Evolutionary conservation across 1,139 yeast genomes (phyloP).

Genomic region (Blastobotrys arbuscula): DNA sequence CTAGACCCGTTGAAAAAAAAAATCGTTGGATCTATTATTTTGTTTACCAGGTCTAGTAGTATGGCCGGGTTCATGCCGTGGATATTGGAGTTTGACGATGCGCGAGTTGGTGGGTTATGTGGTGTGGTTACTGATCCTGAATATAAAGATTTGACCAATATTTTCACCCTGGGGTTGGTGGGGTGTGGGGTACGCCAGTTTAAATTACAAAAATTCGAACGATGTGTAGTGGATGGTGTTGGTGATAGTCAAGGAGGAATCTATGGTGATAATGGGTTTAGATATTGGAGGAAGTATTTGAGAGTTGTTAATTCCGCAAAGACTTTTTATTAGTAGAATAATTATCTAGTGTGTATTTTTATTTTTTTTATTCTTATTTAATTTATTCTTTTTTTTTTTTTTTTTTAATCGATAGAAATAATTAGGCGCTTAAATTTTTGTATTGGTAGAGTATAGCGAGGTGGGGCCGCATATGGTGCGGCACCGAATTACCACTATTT

Average conservation of each 20-base stretch:
- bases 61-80: slow-evolving; percentile 51
- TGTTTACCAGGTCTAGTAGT: slow-evolving; percentile 47
- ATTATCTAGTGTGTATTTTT: background rate
- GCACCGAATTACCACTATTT: too few relatives aligned
- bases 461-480: too few relatives aligned
- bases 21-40: slow-evolving; percentile 50
- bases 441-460: too few relatives aligned
- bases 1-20: slow-evolving; percentile 51
- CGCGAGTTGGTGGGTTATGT: slow-evolving; percentile 49
- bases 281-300: slow-evolving; percentile 25
- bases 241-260: slow-evolving; percentile 29
- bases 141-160: slow-evolving; percentile 49
- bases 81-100: slow-evolving; percentile 33
- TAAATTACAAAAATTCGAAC: slow-evolving; percentile 34
- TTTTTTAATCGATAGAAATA: background rate
- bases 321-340: background rate
- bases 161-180: slow-evolving; percentile 52
- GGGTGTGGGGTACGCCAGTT: slow-evolving; percentile 55
- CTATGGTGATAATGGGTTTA: slow-evolving; percentile 27
- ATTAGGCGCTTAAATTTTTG: too few relatives aligned
- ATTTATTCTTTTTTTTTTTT: too few relatives aligned
- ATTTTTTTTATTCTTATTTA: too few relatives aligned
- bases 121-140: slow-evolving; percentile 54
- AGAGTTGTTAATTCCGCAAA: slow-evolving; percentile 8
- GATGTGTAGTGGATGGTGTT: slow-evolving; percentile 31